These are phyloP conservation scores for Trametopsis cervina DNA, from an alignment of 768 basidiomycete species.

Conservation along the genomic window DNA sequence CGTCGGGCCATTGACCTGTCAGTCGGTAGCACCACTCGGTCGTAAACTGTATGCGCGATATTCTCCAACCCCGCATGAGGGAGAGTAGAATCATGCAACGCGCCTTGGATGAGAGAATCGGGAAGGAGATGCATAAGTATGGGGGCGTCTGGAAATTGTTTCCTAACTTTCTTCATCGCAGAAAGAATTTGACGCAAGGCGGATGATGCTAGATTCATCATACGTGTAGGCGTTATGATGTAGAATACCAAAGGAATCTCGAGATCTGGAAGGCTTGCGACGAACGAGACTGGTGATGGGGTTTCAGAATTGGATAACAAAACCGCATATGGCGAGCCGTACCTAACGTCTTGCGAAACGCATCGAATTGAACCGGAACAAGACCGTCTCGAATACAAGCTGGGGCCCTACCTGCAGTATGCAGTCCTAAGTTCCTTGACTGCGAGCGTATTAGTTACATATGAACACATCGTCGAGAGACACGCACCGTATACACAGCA, in stretches of 20 bases:
- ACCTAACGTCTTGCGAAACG: slow-evolving; percentile 65
- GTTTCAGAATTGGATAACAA: not conserved
- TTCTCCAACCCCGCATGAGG: slow-evolving; percentile 37
- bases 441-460: slow-evolving; percentile 24
- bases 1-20: slow-evolving; percentile 47
- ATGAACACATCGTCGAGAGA: not conserved
- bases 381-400: slow-evolving; percentile 48
- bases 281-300: slow-evolving; percentile 43
- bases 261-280: slow-evolving; percentile 33
- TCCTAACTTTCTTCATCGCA: slow-evolving; percentile 49
- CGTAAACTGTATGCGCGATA: slow-evolving; percentile 62
- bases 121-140: slow-evolving; percentile 72
- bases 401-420: slow-evolving; percentile 44
- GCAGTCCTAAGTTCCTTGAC: slow-evolving; percentile 55
- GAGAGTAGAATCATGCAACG: slow-evolving; percentile 36
- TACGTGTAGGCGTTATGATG: slow-evolving; percentile 52
- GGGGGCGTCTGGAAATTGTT: slow-evolving; percentile 38
- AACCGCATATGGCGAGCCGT: slow-evolving; percentile 21
- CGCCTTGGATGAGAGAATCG: slow-evolving; percentile 46
- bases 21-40: slow-evolving; percentile 56
- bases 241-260: slow-evolving; percentile 54
- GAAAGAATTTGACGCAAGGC: slow-evolving; percentile 64
- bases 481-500: slow-evolving; percentile 51
- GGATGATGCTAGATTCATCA: slow-evolving; percentile 59
- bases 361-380: slow-evolving; percentile 57